Conservation (phyloP, 768 basidiomycete genomes). For the Pholiota microspora region DNA sequence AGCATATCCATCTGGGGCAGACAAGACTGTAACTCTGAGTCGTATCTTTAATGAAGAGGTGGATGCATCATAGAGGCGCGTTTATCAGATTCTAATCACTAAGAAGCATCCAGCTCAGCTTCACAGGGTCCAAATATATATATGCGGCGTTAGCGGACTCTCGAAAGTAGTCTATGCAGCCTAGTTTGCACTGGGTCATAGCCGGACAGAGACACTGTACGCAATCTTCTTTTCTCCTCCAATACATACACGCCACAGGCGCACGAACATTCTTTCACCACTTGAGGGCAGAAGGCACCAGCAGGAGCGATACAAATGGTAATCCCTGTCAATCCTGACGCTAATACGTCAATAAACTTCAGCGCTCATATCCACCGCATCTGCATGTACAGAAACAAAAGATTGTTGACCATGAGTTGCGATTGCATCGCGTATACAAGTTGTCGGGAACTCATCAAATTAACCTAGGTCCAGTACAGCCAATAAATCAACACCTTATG, state of each 20-base stretch:
- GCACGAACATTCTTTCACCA: background rate
- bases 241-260: background rate
- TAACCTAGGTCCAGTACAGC: background rate
- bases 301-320: background rate
- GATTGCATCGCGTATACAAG: background rate
- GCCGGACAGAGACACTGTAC: background rate
- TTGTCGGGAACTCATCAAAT: background rate
- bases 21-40: background rate
- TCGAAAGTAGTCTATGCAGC: background rate
- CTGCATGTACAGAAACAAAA: background rate
- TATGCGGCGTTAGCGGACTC: background rate
- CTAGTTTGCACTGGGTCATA: background rate
- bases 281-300: background rate
- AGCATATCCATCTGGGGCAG: background rate
- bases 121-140: background rate
- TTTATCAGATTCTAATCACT: background rate
- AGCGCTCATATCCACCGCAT: background rate
- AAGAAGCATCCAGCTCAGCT: background rate
- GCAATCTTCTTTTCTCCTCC: background rate
- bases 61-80: too few species aligned
- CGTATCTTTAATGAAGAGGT: background rate
- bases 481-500: too few species aligned
- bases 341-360: background rate
- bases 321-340: background rate
- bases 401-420: background rate